Evolutionary conservation across 2,329 filamentous ascomycete species (phyloP).

Genomic region (Magnaporthales sp.): DNA sequence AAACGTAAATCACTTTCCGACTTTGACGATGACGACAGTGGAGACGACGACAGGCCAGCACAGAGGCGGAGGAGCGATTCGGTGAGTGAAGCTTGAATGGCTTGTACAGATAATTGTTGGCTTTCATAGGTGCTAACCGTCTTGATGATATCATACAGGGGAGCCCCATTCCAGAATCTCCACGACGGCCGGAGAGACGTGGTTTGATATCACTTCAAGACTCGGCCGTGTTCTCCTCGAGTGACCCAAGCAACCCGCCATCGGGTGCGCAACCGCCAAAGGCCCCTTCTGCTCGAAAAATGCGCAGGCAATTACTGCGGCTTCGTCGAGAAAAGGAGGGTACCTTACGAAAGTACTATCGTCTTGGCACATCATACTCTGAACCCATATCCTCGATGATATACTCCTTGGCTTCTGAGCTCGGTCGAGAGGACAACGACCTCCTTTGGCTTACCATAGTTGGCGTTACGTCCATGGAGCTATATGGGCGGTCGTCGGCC

Average conservation of each 20-base stretch:
- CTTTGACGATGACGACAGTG: conserved; percentile 60
- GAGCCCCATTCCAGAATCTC: conserved; percentile 56
- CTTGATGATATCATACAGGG: conserved; percentile 33
- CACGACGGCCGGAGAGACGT: conserved; percentile 49
- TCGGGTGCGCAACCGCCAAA: conserved; percentile 50
- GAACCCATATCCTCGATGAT: conserved; percentile 92
- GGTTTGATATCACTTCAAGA: conserved; percentile 50
- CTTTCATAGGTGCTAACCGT: background rate
- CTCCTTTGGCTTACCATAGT: conserved; percentile 92
- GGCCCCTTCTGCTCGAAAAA: conserved; percentile 59
- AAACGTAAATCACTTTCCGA: conserved; percentile 79
- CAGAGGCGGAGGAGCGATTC: conserved; percentile 85
- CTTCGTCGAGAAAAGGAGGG: conserved; percentile 70
- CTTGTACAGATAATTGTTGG: background rate
- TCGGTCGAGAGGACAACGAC: conserved; percentile 95
- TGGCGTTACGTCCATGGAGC: conserved; percentile 85
- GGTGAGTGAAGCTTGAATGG: conserved; percentile 40
- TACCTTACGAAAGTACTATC: conserved; percentile 75
- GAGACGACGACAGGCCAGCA: conserved; percentile 65
- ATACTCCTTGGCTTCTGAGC: conserved; percentile 88
- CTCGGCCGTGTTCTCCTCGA: conserved; percentile 35
- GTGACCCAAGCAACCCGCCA: conserved; percentile 42
- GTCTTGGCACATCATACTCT: conserved; percentile 79
- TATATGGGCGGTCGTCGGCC: conserved; percentile 79
- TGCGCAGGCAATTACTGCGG: conserved; percentile 65